Percentiles rank a stretch among this genome's conserved stretches.
These are phyloP conservation scores for Pterulicium gracile DNA, from an alignment of 1,284 basidiomycete genomes.

Conservation along the genomic window DNA sequence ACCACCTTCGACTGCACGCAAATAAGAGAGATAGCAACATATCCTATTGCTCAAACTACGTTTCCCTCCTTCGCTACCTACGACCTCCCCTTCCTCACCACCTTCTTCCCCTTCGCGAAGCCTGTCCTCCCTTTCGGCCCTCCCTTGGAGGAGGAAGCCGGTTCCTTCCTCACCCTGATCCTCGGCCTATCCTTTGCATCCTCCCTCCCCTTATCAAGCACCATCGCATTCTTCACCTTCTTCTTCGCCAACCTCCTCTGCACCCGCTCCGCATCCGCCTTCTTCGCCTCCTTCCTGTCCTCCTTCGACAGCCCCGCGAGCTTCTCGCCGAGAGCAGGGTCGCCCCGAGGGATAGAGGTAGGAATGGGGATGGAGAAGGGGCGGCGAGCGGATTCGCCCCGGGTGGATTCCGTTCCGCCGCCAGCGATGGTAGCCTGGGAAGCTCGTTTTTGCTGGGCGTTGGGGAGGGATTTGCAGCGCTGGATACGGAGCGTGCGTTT, in stretches of 20 bases:
- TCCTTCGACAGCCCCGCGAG: constrained; percentile 74
- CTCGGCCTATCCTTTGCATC: constrained; percentile 30
- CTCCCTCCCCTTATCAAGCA: constrained; percentile 29
- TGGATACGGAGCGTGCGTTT: constrained; percentile 85
- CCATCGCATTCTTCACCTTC: constrained; percentile 48
- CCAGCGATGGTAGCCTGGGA: constrained; percentile 11
- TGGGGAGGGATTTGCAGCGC: constrained; percentile 60
- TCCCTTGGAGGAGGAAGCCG: background rate
- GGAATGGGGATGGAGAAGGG: constrained; percentile 13
- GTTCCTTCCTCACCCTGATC: constrained; percentile 32
- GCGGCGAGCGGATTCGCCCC: constrained; percentile 12
- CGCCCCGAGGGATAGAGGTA: constrained; percentile 53
- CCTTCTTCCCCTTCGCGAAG: too few relatives aligned
- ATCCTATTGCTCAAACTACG: too few relatives aligned
- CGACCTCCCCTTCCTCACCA: background rate
- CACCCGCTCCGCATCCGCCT: constrained; percentile 65
- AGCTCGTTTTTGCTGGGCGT: constrained; percentile 15
- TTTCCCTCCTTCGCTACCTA: background rate
- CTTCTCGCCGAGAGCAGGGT: constrained; percentile 70
- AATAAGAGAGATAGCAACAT: too few relatives aligned
- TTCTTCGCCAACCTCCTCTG: constrained; percentile 85
- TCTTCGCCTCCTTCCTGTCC: constrained; percentile 75
- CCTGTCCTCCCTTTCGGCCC: background rate
- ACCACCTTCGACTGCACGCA: too few relatives aligned
- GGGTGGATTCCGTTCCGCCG: constrained; percentile 9